Evolutionary conservation across 768 basidiomycete genomes (phyloP).

Genomic region (Flagelloscypha sp.): DNA sequence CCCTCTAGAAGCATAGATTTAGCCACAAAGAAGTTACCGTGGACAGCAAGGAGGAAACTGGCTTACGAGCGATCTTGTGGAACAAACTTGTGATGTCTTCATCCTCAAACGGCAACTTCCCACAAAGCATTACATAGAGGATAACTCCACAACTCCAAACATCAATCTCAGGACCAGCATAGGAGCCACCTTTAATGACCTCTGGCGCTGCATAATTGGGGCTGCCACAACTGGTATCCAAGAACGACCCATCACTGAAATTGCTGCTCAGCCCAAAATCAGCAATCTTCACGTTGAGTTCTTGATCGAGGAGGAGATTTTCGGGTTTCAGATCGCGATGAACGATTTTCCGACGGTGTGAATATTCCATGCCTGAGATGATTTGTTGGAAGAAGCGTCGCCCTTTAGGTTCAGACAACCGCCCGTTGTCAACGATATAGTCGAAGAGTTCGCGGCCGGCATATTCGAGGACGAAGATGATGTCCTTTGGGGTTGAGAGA

Average conservation of each 20-base stretch:
- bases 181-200: conserved; percentile 90
- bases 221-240: conserved; percentile 95
- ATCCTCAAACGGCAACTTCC: conserved; percentile 93
- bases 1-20: conserved; percentile 50
- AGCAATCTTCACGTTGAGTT: conserved; percentile 93
- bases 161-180: conserved; percentile 97
- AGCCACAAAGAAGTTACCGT: background rate
- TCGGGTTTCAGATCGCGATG: conserved; percentile 98
- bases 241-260: conserved; percentile 92
- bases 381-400: conserved; percentile 97
- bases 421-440: conserved; percentile 91
- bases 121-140: conserved; percentile 95
- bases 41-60: background rate
- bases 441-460: conserved; percentile 97
- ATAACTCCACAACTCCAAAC: conserved; percentile 99
- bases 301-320: conserved; percentile 81
- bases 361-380: conserved; percentile 95
- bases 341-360: conserved; percentile 92
- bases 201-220: conserved; percentile 99
- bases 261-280: conserved; percentile 97
- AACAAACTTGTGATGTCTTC: conserved; percentile 90
- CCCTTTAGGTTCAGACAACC: conserved; percentile 82
- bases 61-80: conserved; percentile 85
- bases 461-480: conserved; percentile 97
- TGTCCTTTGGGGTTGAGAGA: conserved; percentile 90